Percentiles rank a stretch among this genome's conserved stretches.
Evolutionary conservation across 768 basidiomycete species (phyloP).

Genomic region (Cytidiella melzeri): DNA sequence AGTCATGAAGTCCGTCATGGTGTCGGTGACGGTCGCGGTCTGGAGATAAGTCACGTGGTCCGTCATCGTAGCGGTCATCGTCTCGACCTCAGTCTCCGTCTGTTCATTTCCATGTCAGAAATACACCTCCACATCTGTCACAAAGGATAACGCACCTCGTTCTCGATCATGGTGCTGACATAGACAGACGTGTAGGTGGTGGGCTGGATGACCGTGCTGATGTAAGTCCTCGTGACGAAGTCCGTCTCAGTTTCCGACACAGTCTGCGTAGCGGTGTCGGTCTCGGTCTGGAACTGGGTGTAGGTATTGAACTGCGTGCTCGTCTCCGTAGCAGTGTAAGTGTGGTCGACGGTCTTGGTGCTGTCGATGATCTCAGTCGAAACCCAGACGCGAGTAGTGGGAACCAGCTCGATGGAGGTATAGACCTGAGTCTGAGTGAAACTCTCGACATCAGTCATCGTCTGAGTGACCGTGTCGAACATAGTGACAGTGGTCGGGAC

Average conservation of each 20-base stretch:
- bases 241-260: conserved; percentile 49
- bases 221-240: conserved; percentile 47
- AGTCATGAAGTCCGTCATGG: conserved; percentile 43
- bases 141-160: conserved; percentile 43
- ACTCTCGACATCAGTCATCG: conserved; percentile 31
- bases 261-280: conserved; percentile 30
- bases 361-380: conserved; percentile 60
- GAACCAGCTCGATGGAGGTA: conserved; percentile 41
- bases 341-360: conserved; percentile 45
- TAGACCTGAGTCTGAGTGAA: conserved; percentile 17
- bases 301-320: conserved; percentile 50
- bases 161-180: conserved; percentile 50
- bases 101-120: conserved; percentile 16
- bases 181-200: conserved; percentile 51
- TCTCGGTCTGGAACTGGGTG: conserved; percentile 36
- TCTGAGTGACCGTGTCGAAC: conserved; percentile 35
- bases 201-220: conserved; percentile 47
- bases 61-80: conserved; percentile 31
- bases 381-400: conserved; percentile 61
- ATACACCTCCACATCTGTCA: neutral
- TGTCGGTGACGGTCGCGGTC: conserved; percentile 48
- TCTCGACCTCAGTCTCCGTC: conserved; percentile 52
- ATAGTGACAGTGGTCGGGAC: conserved; percentile 37
- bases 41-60: conserved; percentile 30
- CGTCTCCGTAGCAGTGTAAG: conserved; percentile 58